These are phyloP conservation scores for Gracilariopsis chorda DNA, from an alignment of 23 red algal genomes.

Conservation along the genomic window DNA sequence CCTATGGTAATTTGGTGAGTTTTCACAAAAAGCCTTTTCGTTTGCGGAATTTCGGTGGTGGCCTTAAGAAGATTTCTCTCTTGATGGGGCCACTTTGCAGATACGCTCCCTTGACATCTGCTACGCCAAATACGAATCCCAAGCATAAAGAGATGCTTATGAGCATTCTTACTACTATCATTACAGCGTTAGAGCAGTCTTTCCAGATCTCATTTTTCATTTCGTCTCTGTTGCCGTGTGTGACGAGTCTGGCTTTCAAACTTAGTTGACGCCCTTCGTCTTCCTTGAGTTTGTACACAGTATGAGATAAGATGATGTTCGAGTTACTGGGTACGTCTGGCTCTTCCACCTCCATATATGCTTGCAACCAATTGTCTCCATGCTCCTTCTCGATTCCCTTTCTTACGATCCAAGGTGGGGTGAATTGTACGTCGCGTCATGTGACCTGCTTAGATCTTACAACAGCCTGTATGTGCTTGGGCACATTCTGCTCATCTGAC, in stretches of 20 bases:
- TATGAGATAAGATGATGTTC: not conserved
- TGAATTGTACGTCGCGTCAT: not conserved
- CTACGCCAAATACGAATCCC: too few relatives aligned
- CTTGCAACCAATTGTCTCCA: not conserved
- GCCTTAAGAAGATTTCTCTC: too few relatives aligned
- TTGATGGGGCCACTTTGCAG: too few relatives aligned
- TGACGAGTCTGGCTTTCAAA: too few relatives aligned
- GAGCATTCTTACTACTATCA: not conserved
- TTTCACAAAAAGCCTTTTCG: too few relatives aligned
- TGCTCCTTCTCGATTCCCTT: not conserved
- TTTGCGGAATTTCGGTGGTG: too few relatives aligned
- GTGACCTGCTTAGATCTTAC: not conserved
- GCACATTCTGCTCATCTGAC: not conserved
- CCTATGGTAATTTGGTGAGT: not conserved
- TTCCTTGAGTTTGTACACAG: constrained; percentile 5
- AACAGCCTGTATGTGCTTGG: not conserved
- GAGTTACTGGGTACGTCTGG: not conserved
- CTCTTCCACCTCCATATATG: not conserved
- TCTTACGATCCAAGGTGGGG: not conserved
- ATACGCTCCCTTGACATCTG: too few relatives aligned
- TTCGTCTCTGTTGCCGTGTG: not conserved
- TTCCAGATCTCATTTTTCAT: not conserved
- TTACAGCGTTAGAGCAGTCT: not conserved
- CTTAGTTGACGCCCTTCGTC: not conserved
- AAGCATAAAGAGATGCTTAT: too few relatives aligned